Evolutionary conservation across 2,329 filamentous ascomycete species (phyloP).

Genomic region (Botryotinia calthae): DNA sequence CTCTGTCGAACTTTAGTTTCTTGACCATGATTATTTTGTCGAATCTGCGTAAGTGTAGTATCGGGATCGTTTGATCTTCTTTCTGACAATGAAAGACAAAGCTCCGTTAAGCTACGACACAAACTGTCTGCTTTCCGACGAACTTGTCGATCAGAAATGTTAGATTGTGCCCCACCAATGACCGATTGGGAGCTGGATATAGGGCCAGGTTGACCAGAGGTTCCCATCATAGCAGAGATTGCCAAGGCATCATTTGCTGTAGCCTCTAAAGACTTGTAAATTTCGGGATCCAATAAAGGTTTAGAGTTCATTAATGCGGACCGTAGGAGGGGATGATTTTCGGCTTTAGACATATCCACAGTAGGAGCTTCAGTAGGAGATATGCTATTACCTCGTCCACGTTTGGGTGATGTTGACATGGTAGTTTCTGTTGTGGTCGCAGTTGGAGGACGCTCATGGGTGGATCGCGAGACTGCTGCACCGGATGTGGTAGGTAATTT

Average conservation of each 20-base stretch:
- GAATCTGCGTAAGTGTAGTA: conserved; percentile 21
- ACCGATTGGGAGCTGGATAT: conserved; percentile 58
- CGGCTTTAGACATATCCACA: conserved; percentile 46
- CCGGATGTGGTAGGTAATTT: conserved; percentile 81
- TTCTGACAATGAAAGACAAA: conserved; percentile 80
- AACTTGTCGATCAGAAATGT: conserved; percentile 75
- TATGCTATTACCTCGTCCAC: conserved; percentile 52
- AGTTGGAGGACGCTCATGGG: conserved; percentile 78
- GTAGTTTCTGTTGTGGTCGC: conserved; percentile 90
- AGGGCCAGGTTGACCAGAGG: conserved; percentile 64
- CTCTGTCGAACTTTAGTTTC: conserved; percentile 27
- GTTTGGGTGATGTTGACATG: conserved; percentile 84
- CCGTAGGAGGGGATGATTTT: conserved; percentile 74
- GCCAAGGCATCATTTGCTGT: conserved; percentile 78
- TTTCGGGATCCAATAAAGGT: conserved; percentile 62
- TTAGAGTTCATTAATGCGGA: conserved; percentile 79
- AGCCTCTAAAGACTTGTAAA: conserved; percentile 77
- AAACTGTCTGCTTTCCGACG: conserved; percentile 89
- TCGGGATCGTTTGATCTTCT: conserved; percentile 40
- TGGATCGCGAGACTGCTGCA: conserved; percentile 62
- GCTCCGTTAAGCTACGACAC: conserved; percentile 87
- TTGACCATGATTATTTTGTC: conserved; percentile 28
- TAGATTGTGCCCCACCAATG: conserved; percentile 40
- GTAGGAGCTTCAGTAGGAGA: conserved; percentile 47
- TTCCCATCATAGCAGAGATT: conserved; percentile 75